These are phyloP conservation scores for Saksenaea oblongispora DNA, from an alignment of 371 early-diverging fungal species.

Conservation along the genomic window DNA sequence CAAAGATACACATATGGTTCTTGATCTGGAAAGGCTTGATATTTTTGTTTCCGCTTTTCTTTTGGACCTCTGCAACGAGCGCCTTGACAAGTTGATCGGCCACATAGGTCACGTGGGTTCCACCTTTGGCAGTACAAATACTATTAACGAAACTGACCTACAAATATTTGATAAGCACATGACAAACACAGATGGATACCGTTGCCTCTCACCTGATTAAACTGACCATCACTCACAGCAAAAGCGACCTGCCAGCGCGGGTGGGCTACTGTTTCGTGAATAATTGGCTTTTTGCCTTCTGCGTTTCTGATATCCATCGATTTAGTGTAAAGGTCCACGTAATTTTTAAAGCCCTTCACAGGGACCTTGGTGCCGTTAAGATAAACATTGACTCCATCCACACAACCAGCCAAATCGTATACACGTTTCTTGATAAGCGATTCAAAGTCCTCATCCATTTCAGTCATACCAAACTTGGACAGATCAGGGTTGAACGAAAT, in stretches of 20 bases:
- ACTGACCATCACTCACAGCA: constrained; percentile 94
- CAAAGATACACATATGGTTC: constrained; percentile 93
- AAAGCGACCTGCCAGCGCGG: constrained; percentile 99
- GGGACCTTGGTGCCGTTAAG: constrained; percentile 89
- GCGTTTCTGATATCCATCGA: constrained; percentile 46
- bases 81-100: constrained; percentile 88
- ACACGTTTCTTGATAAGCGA: constrained; percentile 95
- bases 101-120: constrained; percentile 93
- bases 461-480: constrained; percentile 88
- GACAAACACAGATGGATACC: neutral
- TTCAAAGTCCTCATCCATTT: constrained; percentile 88
- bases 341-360: constrained; percentile 91
- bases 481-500: constrained; percentile 99
- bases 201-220: constrained; percentile 79
- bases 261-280: constrained; percentile 36
- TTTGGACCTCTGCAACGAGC: constrained; percentile 77
- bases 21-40: constrained; percentile 92
- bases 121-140: constrained; percentile 98
- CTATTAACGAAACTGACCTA: constrained; percentile 97
- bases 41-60: constrained; percentile 77
- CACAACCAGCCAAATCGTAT: constrained; percentile 96
- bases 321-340: constrained; percentile 82
- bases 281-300: constrained; percentile 38
- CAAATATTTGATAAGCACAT: neutral
- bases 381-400: constrained; percentile 88